phyloP scores from a whole-genome alignment of 768 basidiomycete genomes.

The Hemileccinum rubropunctum region DNA sequence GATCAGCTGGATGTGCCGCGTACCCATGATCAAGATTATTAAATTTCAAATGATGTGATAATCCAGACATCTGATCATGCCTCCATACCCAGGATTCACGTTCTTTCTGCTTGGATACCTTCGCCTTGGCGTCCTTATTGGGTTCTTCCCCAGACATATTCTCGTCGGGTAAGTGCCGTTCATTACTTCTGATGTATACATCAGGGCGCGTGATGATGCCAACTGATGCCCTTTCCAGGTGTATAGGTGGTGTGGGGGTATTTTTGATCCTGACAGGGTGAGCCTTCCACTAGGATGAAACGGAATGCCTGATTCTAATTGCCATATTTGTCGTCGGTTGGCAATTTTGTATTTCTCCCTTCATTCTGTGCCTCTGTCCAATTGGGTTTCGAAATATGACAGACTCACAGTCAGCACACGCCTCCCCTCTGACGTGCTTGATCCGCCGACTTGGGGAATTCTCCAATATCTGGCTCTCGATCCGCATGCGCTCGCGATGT shows the following conservation, averaged over 20 bases:
- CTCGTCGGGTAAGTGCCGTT: constrained; percentile 72
- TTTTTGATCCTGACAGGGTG: constrained; percentile 91
- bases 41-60: constrained; percentile 10
- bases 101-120: constrained; percentile 88
- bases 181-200: constrained; percentile 1
- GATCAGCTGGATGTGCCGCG: neutral
- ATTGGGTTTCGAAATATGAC: neutral
- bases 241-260: constrained; percentile 94
- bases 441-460: constrained; percentile 56
- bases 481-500: constrained; percentile 62
- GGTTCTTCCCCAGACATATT: constrained; percentile 96
- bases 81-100: constrained; percentile 38
- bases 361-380: neutral
- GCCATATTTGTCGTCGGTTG: neutral
- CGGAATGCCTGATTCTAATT: constrained; percentile 1
- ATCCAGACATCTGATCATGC: constrained; percentile 7
- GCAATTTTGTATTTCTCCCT: neutral
- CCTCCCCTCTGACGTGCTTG: constrained; percentile 74
- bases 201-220: neutral
- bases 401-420: constrained; percentile 85
- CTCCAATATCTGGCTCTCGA: constrained; percentile 68
- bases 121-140: constrained; percentile 79
- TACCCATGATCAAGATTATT: constrained; percentile 1
- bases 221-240: constrained; percentile 35
- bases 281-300: constrained; percentile 12